Evolutionary conservation across 805 yeast species (phyloP).

Genomic region (Candida mattraensis): DNA sequence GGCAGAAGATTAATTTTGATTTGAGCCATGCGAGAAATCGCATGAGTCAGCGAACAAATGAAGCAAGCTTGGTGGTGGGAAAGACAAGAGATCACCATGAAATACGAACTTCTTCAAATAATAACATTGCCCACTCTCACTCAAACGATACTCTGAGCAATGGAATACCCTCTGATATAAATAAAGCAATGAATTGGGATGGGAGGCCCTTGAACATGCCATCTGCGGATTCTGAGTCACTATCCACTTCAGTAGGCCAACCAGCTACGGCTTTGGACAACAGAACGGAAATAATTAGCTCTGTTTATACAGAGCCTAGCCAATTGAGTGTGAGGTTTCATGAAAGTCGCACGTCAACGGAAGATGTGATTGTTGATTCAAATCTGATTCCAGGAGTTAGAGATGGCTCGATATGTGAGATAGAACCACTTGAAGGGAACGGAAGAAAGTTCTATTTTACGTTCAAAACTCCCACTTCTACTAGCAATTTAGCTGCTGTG

Average conservation of each 20-base stretch:
- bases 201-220: too few relatives aligned
- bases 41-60: slow-evolving; percentile 33
- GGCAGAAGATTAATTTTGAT: slow-evolving; percentile 28
- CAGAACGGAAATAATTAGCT: slow-evolving; percentile 1
- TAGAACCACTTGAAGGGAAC: slow-evolving; percentile 44
- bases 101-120: slow-evolving; percentile 16
- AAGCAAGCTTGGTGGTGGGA: slow-evolving; percentile 35
- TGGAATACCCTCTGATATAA: background rate
- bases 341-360: slow-evolving; percentile 57
- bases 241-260: too few relatives aligned
- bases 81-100: slow-evolving; percentile 20
- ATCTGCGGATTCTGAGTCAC: too few relatives aligned
- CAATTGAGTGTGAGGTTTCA: slow-evolving; percentile 58
- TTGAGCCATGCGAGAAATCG: slow-evolving; percentile 29
- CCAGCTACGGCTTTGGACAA: too few relatives aligned
- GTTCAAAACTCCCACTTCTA: slow-evolving; percentile 31
- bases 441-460: slow-evolving; percentile 44
- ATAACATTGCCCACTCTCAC: slow-evolving; percentile 6
- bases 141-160: slow-evolving; percentile 1
- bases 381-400: slow-evolving; percentile 57
- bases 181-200: too few relatives aligned
- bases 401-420: slow-evolving; percentile 77
- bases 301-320: slow-evolving; percentile 32
- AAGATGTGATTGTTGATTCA: slow-evolving; percentile 64
- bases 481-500: slow-evolving; percentile 5